A percentile compares a stretch with the other conserved stretches of the same genome.
Conservation (phyloP, 306 rosid genomes). For the Acacia acuminata region DNA sequence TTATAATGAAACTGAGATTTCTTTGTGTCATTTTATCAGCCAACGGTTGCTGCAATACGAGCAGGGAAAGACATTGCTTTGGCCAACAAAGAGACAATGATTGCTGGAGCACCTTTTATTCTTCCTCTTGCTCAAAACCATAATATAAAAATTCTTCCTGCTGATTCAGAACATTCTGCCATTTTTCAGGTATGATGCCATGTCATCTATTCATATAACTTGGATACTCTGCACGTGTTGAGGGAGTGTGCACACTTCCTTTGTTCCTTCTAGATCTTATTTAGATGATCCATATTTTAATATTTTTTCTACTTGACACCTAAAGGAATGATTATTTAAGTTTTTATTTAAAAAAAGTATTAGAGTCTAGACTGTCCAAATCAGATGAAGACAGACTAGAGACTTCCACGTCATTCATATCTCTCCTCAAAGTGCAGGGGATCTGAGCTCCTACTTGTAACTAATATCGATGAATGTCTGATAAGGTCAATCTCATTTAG, state of each 20-base stretch:
- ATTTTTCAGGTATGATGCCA: conserved; percentile 84
- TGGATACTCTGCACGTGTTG: neutral
- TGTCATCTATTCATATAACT: neutral
- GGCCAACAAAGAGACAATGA: conserved; percentile 97
- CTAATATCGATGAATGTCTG: neutral
- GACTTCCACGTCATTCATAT: neutral
- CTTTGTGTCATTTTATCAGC: conserved; percentile 53
- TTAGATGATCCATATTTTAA: neutral
- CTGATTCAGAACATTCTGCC: conserved; percentile 99
- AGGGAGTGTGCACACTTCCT: neutral
- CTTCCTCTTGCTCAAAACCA: conserved; percentile 96
- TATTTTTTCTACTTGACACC: neutral
- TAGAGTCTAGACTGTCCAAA: neutral
- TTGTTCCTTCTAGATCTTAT: neutral
- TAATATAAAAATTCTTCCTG: conserved; percentile 92
- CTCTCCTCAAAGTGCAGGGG: neutral
- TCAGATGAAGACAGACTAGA: neutral
- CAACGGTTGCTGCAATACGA: conserved; percentile 98
- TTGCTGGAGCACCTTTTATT: conserved; percentile 98
- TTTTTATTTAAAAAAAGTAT: neutral
- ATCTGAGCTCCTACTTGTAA: neutral
- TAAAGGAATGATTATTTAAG: neutral
- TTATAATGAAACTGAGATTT: conserved; percentile 31
- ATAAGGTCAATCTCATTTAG: neutral
- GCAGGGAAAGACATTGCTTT: conserved; percentile 99